These are phyloP conservation scores for Fusarium sp. DNA, from an alignment of 2,329 filamentous ascomycete genomes.

Conservation along the genomic window DNA sequence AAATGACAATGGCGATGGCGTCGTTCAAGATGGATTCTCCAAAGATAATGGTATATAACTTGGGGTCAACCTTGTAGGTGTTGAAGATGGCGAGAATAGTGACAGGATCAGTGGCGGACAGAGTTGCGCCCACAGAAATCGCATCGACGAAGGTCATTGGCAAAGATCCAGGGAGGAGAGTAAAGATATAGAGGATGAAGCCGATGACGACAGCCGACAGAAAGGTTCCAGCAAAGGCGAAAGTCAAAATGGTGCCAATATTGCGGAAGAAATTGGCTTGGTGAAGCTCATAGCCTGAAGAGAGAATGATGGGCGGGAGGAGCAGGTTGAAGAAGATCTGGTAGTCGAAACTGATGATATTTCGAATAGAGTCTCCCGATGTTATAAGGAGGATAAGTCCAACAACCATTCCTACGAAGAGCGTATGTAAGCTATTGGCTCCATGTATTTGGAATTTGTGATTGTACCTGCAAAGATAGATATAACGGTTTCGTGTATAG, in stretches of 20 bases:
- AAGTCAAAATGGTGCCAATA: constrained; percentile 96
- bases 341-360: constrained; percentile 95
- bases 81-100: constrained; percentile 99
- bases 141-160: constrained; percentile 94
- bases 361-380: constrained; percentile 85
- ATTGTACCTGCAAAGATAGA: constrained; percentile 91
- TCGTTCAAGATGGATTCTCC: constrained; percentile 98
- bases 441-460: background rate
- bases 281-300: constrained; percentile 96
- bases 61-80: constrained; percentile 98
- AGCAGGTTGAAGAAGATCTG: constrained; percentile 99
- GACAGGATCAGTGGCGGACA: constrained; percentile 96
- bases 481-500: constrained; percentile 96
- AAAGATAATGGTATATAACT: constrained; percentile 98
- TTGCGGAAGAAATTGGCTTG: constrained; percentile 99
- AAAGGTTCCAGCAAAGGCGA: constrained; percentile 97
- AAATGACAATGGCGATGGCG: constrained; percentile 97
- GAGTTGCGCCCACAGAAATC: constrained; percentile 94
- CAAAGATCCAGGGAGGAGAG: constrained; percentile 84
- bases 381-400: constrained; percentile 88
- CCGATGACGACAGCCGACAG: constrained; percentile 97
- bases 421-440: constrained; percentile 43
- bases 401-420: constrained; percentile 86
- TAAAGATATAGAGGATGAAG: constrained; percentile 89
- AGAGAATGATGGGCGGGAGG: constrained; percentile 97